Base-by-base conservation (phyloP, 1,139 yeast genomes). In the Hemisphaericaspora lyxosophila region DNA sequence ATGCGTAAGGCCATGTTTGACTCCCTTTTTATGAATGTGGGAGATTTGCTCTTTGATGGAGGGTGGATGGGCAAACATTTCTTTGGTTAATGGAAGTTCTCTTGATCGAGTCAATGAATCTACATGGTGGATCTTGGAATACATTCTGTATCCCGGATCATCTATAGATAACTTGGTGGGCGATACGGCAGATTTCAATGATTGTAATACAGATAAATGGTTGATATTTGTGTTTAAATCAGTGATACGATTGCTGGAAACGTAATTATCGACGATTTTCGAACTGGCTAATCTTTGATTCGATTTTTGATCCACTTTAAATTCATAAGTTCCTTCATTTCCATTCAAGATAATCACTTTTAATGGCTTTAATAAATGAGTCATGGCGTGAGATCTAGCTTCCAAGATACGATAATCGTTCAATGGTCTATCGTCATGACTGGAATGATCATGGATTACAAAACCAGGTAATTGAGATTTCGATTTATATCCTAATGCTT, bases 251-350 rank as follows among this genome's bases (percentile, higher is more conserved):
- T 47, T 44, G 25, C 39, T 36, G 8, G 39, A 31, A 34, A 61
- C 40, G 40, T 45, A 62, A 27, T 53, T 41, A 28, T 50, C 49
- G 20, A 59, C 47, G 42, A 63, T 46, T 9, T 53, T 50, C 9
- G 58, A 54, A 27, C 54, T 47, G 7, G 57, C 49, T 15, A 63
- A 34, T 30, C 62, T 41, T 38, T 51, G 50, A 31, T 54, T 53
- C 7, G 38, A 26, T 12, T 40, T 38, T 20, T 40, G 45, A 35
- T 55, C 57, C 8, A 62, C 69, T 26, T 55, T 54, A 40, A 65
- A 65, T 42, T 64, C 69, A 40, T 44, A 62, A 3, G 65, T 62
- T 5, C 65, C 66, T 4, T 56, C 56, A 3, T 54, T 45, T 5
- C 45, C 40, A 33, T 51, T 57, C 33, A 65, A 50, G 1, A 65